Evolutionary conservation across 768 basidiomycete species (phyloP).

Genomic region (Russula sp.): DNA sequence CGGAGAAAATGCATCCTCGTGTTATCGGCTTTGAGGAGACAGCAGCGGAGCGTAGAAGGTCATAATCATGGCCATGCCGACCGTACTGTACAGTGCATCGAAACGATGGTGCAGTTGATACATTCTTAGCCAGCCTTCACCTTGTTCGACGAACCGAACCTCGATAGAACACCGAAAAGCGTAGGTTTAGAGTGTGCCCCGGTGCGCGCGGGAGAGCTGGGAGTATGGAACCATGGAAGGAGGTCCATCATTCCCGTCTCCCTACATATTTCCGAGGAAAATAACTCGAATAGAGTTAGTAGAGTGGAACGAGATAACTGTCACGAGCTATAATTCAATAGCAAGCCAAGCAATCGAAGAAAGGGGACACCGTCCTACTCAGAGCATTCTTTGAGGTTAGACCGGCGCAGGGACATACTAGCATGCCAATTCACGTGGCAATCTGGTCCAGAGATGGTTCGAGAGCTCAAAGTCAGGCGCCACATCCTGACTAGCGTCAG

Average conservation of each 20-base stretch:
- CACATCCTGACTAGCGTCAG: constrained; percentile 41
- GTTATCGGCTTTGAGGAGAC: neutral
- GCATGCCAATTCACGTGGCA: neutral
- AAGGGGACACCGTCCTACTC: neutral
- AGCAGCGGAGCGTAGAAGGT: neutral
- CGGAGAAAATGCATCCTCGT: neutral
- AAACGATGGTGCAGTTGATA: neutral
- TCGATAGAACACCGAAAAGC: neutral
- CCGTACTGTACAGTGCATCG: neutral
- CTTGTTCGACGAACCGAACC: neutral
- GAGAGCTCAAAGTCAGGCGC: neutral
- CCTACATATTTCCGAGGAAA: neutral
- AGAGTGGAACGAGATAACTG: no score
- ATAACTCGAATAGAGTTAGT: neutral
- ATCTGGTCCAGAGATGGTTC: neutral
- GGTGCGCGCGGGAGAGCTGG: neutral
- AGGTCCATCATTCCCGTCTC: neutral
- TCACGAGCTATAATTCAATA: neutral
- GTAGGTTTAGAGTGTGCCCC: neutral
- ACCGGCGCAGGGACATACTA: neutral
- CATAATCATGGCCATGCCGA: neutral
- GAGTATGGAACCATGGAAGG: neutral
- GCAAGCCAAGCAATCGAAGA: neutral
- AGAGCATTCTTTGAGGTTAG: neutral
- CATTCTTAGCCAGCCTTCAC: no score